Base-by-base conservation (phyloP, 2,329 filamentous ascomycete genomes). In the Emmonsiellopsis sp. region DNA sequence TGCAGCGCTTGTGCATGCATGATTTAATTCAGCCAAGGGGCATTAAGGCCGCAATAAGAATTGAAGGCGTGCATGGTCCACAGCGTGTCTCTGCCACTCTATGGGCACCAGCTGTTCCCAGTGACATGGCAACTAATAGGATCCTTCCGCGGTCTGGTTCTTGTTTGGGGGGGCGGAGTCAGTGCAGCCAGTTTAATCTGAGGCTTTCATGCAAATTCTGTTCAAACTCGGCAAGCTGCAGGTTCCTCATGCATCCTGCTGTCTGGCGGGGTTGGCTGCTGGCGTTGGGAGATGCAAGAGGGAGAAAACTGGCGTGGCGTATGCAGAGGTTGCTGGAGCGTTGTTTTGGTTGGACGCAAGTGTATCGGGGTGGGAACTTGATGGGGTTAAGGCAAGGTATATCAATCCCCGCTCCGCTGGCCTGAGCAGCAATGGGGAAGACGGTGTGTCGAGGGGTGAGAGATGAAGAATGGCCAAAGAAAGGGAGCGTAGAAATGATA, bases 41-140 rank as follows among this genome's bases (percentile, higher is more conserved):
- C 20, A n/a, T n/a, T n/a, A n/a, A n/a, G n/a, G n/a, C n/a, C n/a
- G n/a, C n/a, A n/a, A n/a, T n/a, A n/a, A n/a, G n/a, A n/a, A n/a
- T n/a, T n/a, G n/a, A n/a, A n/a, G n/a, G n/a, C n/a, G n/a, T n/a
- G n/a, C n/a, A n/a, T 26, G 20, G 30, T 40, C 15, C 30, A 20
- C 16, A n/a, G 15, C 8, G 11, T 30, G 16, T 49, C n/a, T n/a
- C n/a, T n/a, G n/a, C n/a, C n/a, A n/a, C n/a, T n/a, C 32, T 26
- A 20, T 38, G 46, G 46, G 38, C n/a, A 20, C 16, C 34, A 15
- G 2, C 20, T n/a, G 6, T 40, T 49, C 46, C 45, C 46, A 49
- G 46, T 35, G 34, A 30, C 30, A 49, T 35, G 46, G 46, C 37
- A 49, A 49, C 46, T 49, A 49, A 49, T 49, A 49, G 46, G 46